A percentile compares a stretch with the other conserved stretches of the same genome.
Conservation (phyloP, 176 grass and related monocot genomes). For the Rhynchospora pubera region DNA sequence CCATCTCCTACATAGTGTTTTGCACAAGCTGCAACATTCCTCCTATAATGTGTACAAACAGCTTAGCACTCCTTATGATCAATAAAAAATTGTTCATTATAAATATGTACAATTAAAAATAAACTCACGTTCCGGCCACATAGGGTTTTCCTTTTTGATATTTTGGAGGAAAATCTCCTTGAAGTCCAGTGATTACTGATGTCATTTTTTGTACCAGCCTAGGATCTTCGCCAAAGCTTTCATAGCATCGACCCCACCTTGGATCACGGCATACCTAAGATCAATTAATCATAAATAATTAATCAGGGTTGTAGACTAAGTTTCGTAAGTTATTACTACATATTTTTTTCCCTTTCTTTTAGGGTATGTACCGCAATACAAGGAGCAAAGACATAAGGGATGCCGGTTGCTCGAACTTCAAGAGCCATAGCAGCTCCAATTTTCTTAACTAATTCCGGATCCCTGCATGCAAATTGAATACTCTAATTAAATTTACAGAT, state of each 20-base stretch:
- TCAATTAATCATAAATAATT: not conserved
- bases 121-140: constrained; percentile 33
- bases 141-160: constrained; percentile 26
- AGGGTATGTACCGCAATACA: constrained; percentile 43
- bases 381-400: constrained; percentile 55
- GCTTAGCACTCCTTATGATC: not conserved
- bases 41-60: not conserved
- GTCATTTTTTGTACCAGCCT: constrained; percentile 51
- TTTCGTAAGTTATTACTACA: not conserved
- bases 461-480: constrained; percentile 21
- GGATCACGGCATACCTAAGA: constrained; percentile 68
- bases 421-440: constrained; percentile 44
- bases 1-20: constrained; percentile 75
- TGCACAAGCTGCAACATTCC: constrained; percentile 44
- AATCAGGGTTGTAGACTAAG: not conserved
- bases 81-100: too few species aligned
- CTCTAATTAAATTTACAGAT: not conserved
- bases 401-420: constrained; percentile 54
- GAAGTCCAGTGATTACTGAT: constrained; percentile 40
- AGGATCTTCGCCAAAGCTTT: constrained; percentile 64
- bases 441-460: constrained; percentile 40
- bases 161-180: constrained; percentile 31
- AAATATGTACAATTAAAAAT: not conserved
- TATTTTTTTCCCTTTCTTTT: not conserved
- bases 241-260: constrained; percentile 67